Conservation (phyloP, 768 basidiomycete genomes). For the Pleurotus salmoneostramineus region DNA sequence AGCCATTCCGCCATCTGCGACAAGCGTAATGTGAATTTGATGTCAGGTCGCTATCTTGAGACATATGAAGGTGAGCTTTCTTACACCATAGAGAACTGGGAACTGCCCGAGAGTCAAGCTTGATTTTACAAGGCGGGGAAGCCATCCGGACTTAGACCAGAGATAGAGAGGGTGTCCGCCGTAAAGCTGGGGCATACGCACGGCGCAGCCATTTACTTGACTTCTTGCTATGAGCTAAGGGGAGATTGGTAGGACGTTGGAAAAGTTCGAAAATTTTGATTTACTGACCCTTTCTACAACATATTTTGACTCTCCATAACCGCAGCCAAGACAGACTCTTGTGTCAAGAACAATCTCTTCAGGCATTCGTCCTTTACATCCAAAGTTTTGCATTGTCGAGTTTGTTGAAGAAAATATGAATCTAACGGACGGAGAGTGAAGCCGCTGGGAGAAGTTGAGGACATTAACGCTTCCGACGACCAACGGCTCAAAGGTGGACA, state of each 20-base stretch:
- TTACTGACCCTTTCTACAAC: slow-evolving; percentile 27
- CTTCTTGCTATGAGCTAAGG: slow-evolving; percentile 23
- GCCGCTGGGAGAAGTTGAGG: slow-evolving; percentile 28
- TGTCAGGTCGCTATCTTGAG: not conserved
- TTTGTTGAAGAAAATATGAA: slow-evolving; percentile 36
- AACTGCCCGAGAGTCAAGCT: slow-evolving; percentile 19
- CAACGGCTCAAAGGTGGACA: slow-evolving; percentile 41
- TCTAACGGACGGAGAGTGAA: slow-evolving; percentile 12
- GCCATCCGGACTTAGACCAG: slow-evolving; percentile 31
- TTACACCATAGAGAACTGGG: slow-evolving; percentile 18
- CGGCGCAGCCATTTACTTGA: slow-evolving; percentile 17
- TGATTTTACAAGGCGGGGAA: slow-evolving; percentile 29
- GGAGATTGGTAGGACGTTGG: too few relatives aligned
- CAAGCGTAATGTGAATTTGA: not conserved
- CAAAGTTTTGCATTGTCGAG: slow-evolving; percentile 15
- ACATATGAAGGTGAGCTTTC: not conserved
- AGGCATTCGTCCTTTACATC: slow-evolving; percentile 19
- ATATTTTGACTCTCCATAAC: slow-evolving; percentile 35
- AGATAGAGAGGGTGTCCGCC: slow-evolving; percentile 25
- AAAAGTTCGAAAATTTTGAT: not conserved
- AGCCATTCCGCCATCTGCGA: slow-evolving; percentile 31
- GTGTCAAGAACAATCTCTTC: slow-evolving; percentile 21
- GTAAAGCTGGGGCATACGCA: slow-evolving; percentile 28
- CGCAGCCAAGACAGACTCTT: slow-evolving; percentile 22
- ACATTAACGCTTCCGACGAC: slow-evolving; percentile 37